Conservation (phyloP, 2,329 filamentous ascomycete species). For the Fusarium sp. region DNA sequence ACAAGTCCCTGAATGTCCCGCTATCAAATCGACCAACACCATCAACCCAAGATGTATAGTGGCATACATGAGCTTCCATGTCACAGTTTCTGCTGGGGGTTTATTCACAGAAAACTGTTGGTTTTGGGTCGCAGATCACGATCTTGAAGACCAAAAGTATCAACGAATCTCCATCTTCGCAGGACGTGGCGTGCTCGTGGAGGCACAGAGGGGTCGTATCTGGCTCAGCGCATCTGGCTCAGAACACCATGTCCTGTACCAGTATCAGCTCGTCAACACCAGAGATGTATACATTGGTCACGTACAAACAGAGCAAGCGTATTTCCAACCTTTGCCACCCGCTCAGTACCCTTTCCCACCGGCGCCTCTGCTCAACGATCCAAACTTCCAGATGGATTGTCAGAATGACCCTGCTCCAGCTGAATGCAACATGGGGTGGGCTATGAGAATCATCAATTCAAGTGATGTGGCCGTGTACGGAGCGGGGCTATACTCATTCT, state of each 20-base stretch:
- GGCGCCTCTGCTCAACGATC: conserved; percentile 48
- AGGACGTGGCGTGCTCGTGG: conserved; percentile 61
- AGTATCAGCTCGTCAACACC: conserved; percentile 71
- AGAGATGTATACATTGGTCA: conserved; percentile 69
- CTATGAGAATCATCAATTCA: conserved; percentile 67
- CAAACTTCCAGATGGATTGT: conserved; percentile 37
- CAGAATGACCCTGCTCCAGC: conserved; percentile 55
- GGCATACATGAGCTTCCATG: conserved; percentile 55
- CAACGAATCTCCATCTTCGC: conserved; percentile 61
- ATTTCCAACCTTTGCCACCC: conserved; percentile 72
- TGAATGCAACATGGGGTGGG: conserved; percentile 69
- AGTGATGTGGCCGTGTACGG: conserved; percentile 67
- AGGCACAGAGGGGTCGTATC: conserved; percentile 50
- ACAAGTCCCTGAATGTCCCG: conserved; percentile 72
- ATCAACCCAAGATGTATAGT: conserved; percentile 51
- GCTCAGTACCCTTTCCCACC: conserved; percentile 65
- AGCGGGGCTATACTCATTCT: conserved; percentile 74
- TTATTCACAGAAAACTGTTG: conserved; percentile 57
- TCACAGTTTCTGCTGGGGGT: conserved; percentile 51
- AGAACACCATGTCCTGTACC: conserved; percentile 73
- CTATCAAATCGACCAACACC: conserved; percentile 50
- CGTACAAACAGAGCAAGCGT: conserved; percentile 75
- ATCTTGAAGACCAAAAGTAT: conserved; percentile 60
- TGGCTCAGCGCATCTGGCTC: conserved; percentile 73
- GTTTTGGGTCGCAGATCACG: conserved; percentile 63